Evolutionary conservation across 2,329 filamentous ascomycete species (phyloP).

Genomic region (Aspergillus puulaauensis): DNA sequence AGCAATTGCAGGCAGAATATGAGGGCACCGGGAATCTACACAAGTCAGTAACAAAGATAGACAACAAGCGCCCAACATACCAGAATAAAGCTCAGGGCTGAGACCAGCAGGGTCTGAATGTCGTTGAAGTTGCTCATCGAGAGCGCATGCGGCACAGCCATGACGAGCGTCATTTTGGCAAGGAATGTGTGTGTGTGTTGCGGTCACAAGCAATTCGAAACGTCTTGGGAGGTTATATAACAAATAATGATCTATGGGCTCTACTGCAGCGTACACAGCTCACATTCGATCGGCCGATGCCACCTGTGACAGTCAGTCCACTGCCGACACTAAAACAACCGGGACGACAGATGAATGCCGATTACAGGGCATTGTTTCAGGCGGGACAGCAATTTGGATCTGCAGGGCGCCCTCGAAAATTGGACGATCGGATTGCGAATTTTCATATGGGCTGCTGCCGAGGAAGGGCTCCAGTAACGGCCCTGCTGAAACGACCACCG

Average conservation of each 20-base stretch:
- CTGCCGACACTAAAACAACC: no score
- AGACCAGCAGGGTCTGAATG: slow-evolving; percentile 5
- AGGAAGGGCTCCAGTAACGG: neutral
- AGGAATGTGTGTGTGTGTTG: neutral
- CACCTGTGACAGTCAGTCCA: no score
- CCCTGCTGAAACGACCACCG: neutral
- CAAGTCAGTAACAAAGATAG: neutral
- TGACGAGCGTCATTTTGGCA: slow-evolving; percentile 8
- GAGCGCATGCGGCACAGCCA: slow-evolving; percentile 12
- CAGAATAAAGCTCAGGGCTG: slow-evolving; percentile 10
- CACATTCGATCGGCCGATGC: no score
- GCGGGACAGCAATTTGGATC: neutral
- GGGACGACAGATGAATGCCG: neutral
- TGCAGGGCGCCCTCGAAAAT: slow-evolving; percentile 1
- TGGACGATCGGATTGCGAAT: neutral
- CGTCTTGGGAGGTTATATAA: neutral
- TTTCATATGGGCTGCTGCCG: slow-evolving; percentile 4
- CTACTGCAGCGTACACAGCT: no score
- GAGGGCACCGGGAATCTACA: slow-evolving; percentile 8
- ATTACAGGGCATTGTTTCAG: neutral
- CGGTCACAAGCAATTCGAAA: neutral
- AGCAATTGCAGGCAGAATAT: slow-evolving; percentile 16
- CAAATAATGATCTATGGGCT: neutral
- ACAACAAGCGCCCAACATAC: neutral
- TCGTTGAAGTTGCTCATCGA: slow-evolving; percentile 3